These are phyloP conservation scores for Wallacemonas sp. DNA, from an alignment of 208 protist genomes.

Conservation along the genomic window DNA sequence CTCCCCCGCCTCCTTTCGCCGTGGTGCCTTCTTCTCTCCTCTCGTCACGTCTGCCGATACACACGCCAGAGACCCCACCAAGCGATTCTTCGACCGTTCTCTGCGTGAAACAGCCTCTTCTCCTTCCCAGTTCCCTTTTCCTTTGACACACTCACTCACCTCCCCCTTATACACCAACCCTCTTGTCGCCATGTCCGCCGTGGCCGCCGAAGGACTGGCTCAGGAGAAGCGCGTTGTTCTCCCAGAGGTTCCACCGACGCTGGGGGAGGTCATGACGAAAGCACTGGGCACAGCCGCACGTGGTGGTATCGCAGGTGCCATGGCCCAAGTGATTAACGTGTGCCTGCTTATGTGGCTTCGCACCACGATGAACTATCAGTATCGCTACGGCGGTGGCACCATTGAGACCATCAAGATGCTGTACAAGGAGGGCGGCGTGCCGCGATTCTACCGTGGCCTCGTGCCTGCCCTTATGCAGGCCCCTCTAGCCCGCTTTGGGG, in stretches of 20 bases:
- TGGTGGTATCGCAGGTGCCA: constrained; percentile 12
- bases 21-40: too few relatives aligned
- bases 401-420: constrained; percentile 9
- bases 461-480: constrained; percentile 19
- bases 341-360: constrained; percentile 19
- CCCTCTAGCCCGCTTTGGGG: constrained; percentile 14
- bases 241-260: neutral
- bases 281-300: neutral
- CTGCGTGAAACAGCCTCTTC: too few relatives aligned
- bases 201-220: neutral
- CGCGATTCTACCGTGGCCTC: constrained; percentile 19
- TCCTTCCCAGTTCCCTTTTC: too few relatives aligned
- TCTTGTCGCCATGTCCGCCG: too few relatives aligned
- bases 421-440: constrained; percentile 15
- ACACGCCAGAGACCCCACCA: neutral
- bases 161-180: too few relatives aligned
- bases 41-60: too few relatives aligned
- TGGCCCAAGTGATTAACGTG: constrained; percentile 19
- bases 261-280: constrained; percentile 6
- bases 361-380: constrained; percentile 24
- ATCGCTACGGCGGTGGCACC: constrained; percentile 14
- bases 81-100: too few relatives aligned
- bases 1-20: too few relatives aligned
- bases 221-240: neutral
- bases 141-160: too few relatives aligned